Percentiles rank a stretch among this genome's conserved stretches.
These are phyloP conservation scores for Trichoderma endophyticum DNA, from an alignment of 2,329 filamentous ascomycete genomes.

Conservation along the genomic window DNA sequence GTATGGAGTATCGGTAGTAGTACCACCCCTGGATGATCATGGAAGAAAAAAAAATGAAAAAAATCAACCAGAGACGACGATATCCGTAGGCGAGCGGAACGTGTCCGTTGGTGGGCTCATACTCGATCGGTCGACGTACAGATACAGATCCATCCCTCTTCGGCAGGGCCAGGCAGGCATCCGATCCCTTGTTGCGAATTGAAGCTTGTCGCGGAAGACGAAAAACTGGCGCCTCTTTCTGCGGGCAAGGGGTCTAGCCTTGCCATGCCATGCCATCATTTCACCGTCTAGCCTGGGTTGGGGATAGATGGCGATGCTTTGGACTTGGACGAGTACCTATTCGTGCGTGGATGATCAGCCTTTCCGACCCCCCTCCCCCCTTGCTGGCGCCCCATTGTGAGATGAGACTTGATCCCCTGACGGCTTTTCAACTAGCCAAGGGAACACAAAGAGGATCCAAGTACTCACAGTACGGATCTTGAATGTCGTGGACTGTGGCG, in stretches of 20 bases:
- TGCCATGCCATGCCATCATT: neutral
- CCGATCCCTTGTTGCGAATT: slow-evolving; percentile 15
- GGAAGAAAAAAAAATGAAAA: neutral
- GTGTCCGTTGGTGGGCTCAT: slow-evolving; percentile 4
- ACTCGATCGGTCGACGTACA: slow-evolving; percentile 17
- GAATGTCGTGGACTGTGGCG: neutral
- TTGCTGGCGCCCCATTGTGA: neutral
- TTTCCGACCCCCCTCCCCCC: neutral
- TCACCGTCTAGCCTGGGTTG: neutral
- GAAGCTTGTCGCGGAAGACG: neutral
- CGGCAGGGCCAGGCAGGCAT: slow-evolving; percentile 15
- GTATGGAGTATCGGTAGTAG: neutral
- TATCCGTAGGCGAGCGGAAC: neutral
- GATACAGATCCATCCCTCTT: slow-evolving; percentile 11
- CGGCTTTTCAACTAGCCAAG: neutral
- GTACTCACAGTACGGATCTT: slow-evolving; percentile 12
- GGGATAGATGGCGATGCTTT: neutral
- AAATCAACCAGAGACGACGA: neutral
- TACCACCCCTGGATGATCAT: neutral
- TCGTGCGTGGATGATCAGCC: neutral
- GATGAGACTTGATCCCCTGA: slow-evolving; percentile 8
- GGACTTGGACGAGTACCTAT: neutral
- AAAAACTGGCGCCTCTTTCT: neutral
- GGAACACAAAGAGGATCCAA: neutral
- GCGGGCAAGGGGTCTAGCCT: neutral